Conservation (phyloP, 139 green algal genomes). For the Auxenochlorella pyrenoidosa region DNA sequence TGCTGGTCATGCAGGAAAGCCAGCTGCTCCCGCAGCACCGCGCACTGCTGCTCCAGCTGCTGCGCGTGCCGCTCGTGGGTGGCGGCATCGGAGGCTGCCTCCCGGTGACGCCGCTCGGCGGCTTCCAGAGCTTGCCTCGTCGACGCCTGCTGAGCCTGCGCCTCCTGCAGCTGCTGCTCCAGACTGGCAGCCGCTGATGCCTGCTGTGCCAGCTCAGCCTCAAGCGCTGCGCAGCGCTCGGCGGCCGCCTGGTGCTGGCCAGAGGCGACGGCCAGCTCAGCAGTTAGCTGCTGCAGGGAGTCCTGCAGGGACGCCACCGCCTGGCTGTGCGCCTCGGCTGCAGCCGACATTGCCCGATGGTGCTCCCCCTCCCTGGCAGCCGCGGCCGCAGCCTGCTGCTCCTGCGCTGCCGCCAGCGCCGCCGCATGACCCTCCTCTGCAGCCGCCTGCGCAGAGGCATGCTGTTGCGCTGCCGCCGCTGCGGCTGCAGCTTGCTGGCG, state of each 20-base stretch:
- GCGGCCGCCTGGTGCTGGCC: background rate
- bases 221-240: background rate
- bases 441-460: background rate
- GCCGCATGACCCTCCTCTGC: background rate
- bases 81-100: background rate
- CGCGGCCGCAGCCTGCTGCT: background rate
- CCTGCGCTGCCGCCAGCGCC: background rate
- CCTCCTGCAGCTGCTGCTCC: conserved; percentile 1
- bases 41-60: conserved; percentile 37
- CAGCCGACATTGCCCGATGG: background rate
- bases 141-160: background rate
- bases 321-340: background rate
- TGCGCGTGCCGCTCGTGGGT: background rate
- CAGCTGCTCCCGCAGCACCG: conserved; percentile 31
- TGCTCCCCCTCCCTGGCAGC: background rate
- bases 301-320: background rate
- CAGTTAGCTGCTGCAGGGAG: background rate
- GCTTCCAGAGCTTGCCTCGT: background rate
- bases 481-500: background rate
- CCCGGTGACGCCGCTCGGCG: background rate
- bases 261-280: background rate
- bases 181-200: background rate
- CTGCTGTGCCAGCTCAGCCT: conserved; percentile 4
- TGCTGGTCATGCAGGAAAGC: conserved; percentile 24
- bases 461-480: background rate